phyloP scores from a whole-genome alignment of 2,329 filamentous ascomycete genomes.

The Colletotrichum paranaense region DNA sequence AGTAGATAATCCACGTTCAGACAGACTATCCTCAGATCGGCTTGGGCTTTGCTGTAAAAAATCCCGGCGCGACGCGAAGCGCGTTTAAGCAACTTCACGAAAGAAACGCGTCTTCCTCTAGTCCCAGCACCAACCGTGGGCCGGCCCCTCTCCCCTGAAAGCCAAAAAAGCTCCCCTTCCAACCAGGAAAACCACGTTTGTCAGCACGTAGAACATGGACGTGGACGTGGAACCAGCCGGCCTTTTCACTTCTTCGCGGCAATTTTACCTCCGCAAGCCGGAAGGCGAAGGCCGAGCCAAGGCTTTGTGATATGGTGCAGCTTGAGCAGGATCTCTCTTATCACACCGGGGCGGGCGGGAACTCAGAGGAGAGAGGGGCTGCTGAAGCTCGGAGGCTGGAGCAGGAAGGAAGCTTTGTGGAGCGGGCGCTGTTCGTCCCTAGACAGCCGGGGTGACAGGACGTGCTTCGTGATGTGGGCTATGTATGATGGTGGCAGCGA shows the following conservation, averaged over 20 bases:
- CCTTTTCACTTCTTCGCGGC: no score
- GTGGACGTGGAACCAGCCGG: not conserved
- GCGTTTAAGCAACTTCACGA: not conserved
- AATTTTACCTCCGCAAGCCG: not conserved
- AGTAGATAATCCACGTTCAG: not conserved
- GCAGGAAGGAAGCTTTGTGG: constrained; percentile 3
- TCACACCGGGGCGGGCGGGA: constrained; percentile 19
- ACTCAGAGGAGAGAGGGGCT: not conserved
- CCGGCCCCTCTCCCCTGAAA: not conserved
- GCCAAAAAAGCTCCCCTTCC: not conserved
- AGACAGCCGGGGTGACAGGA: not conserved
- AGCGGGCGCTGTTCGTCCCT: not conserved
- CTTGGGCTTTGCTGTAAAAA: not conserved
- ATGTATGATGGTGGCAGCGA: not conserved
- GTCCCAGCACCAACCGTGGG: not conserved
- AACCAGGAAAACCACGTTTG: not conserved
- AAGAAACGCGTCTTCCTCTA: not conserved
- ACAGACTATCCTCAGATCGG: not conserved
- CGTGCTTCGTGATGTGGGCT: not conserved
- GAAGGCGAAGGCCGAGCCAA: constrained; percentile 18
- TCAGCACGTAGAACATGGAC: not conserved
- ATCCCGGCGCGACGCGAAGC: not conserved
- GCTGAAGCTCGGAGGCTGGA: not conserved
- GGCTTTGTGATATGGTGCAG: not conserved
- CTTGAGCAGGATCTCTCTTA: not conserved